phyloP scores from a whole-genome alignment of 805 yeast genomes.

The Candida tibetensis region DNA sequence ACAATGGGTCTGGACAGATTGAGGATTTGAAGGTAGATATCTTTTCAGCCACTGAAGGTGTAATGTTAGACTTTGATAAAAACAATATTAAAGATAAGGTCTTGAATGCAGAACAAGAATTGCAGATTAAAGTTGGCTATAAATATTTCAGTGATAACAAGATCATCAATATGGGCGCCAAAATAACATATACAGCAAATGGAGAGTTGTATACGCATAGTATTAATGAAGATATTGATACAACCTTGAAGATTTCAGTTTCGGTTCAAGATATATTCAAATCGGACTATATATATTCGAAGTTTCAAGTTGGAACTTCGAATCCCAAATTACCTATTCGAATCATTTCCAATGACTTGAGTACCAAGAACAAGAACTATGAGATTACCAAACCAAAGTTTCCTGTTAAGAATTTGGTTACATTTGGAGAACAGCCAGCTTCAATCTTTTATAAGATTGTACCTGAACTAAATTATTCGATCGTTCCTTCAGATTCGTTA shows the following conservation, averaged over 20 bases:
- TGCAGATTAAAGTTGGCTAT: neutral
- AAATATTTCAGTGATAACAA: slow-evolving; percentile 28
- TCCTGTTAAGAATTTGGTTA: slow-evolving; percentile 36
- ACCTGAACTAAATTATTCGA: slow-evolving; percentile 17
- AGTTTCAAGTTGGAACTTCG: slow-evolving; percentile 66
- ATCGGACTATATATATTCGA: slow-evolving; percentile 53
- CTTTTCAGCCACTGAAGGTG: slow-evolving; percentile 17
- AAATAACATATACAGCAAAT: slow-evolving; percentile 20
- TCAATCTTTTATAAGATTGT: slow-evolving; percentile 56
- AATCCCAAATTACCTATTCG: slow-evolving; percentile 51
- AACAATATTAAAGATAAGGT: slow-evolving; percentile 1
- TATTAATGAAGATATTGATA: slow-evolving; percentile 43
- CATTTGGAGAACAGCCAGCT: slow-evolving; percentile 70
- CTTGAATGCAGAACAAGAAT: neutral
- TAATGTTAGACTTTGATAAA: slow-evolving; percentile 8
- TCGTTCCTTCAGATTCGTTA: slow-evolving; percentile 33
- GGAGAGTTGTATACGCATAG: slow-evolving; percentile 18
- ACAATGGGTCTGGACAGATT: slow-evolving; percentile 30
- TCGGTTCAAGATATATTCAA: slow-evolving; percentile 79
- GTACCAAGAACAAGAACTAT: slow-evolving; percentile 26
- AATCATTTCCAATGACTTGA: slow-evolving; percentile 43
- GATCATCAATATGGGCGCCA: slow-evolving; percentile 19
- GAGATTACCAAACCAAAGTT: slow-evolving; percentile 17
- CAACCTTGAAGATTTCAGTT: slow-evolving; percentile 61
- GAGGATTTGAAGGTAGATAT: slow-evolving; percentile 22